phyloP scores from a whole-genome alignment of 1,139 yeast genomes.

The Geotrichum europaeum region DNA sequence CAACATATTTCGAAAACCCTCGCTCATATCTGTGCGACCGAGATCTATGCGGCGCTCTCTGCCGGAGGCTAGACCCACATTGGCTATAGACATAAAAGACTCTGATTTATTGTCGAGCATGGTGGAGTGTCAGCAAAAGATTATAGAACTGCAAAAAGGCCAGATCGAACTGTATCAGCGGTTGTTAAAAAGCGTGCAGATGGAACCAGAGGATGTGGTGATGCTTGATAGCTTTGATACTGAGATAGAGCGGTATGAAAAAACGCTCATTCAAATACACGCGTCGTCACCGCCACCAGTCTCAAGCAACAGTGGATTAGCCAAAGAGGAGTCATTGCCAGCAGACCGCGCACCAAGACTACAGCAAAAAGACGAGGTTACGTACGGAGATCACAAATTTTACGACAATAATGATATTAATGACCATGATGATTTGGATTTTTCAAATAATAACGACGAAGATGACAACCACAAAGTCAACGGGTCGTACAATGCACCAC shows the following conservation, averaged over 20 bases:
- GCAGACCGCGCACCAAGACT: neutral
- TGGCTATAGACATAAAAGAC: neutral
- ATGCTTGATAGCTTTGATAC: constrained; percentile 2
- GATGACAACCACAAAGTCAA: neutral
- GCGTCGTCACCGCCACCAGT: neutral
- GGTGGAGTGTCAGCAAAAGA: constrained; percentile 2
- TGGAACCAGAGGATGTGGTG: neutral
- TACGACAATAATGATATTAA: neutral
- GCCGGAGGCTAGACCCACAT: neutral
- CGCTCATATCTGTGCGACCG: neutral
- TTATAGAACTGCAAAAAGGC: constrained; percentile 10
- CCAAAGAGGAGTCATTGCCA: neutral
- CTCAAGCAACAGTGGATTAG: neutral
- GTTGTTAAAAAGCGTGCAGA: neutral
- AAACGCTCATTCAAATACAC: neutral
- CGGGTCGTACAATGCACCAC: neutral
- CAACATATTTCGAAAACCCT: neutral
- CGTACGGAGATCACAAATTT: too few relatives aligned
- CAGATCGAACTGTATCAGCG: constrained; percentile 2
- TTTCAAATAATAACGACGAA: neutral
- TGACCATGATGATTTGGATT: neutral
- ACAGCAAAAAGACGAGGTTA: neutral
- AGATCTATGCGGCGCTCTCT: neutral
- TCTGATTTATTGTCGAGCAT: neutral
- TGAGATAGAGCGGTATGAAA: constrained; percentile 6